These are phyloP conservation scores for Diospyros lotus DNA, from an alignment of 148 eudicot genomes.

Conservation along the genomic window DNA sequence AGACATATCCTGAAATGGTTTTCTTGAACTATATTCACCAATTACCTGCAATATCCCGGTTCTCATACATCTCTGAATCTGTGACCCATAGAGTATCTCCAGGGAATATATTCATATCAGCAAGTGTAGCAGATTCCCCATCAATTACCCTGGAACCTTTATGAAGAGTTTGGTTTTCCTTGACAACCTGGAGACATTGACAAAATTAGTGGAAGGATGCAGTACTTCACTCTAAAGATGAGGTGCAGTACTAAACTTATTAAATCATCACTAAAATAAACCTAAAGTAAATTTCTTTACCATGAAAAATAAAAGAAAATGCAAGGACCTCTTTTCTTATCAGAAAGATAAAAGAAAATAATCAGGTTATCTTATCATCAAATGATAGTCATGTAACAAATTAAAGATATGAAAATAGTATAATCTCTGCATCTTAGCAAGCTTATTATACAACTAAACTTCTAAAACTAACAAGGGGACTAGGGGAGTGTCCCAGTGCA, in stretches of 20 bases:
- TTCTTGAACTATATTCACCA: not conserved
- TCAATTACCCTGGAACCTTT: constrained; percentile 76
- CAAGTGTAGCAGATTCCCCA: constrained; percentile 72
- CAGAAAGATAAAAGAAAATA: not conserved
- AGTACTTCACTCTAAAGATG: not conserved
- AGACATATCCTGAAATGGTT: not conserved
- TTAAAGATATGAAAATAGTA: not conserved
- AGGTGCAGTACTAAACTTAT: not conserved
- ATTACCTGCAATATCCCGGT: constrained; percentile 96
- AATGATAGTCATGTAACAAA: not conserved
- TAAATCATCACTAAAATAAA: not conserved
- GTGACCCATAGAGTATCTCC: constrained; percentile 89
- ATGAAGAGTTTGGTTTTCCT: constrained; percentile 95
- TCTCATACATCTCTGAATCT: constrained; percentile 90
- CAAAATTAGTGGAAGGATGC: not conserved
- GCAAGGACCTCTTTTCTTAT: not conserved
- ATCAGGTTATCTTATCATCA: not conserved
- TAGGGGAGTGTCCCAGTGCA: no score
- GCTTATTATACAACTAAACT: not conserved
- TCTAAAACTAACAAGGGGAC: no score
- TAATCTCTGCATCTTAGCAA: not conserved
- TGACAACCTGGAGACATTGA: constrained; percentile 64
- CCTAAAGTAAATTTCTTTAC: not conserved
- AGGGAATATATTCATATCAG: constrained; percentile 78
- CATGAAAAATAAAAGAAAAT: not conserved